Conservation (phyloP, 2,329 filamentous ascomycete genomes). For the Diplodia scrobiculata region DNA sequence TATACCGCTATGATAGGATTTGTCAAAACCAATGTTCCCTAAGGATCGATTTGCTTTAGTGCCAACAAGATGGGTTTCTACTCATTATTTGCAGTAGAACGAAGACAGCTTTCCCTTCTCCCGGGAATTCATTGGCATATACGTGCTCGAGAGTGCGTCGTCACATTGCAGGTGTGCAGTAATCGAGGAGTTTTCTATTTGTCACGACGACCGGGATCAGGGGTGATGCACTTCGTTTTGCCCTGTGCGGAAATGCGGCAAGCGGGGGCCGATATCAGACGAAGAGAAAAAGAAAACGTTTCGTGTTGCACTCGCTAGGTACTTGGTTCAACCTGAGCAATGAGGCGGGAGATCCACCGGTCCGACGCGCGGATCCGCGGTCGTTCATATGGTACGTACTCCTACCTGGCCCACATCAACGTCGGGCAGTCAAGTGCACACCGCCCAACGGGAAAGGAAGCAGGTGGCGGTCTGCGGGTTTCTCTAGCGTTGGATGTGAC, state of each 20-base stretch:
- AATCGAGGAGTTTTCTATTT: neutral
- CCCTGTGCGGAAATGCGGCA: neutral
- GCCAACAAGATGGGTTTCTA: neutral
- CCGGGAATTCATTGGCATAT: neutral
- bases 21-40: neutral
- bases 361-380: constrained; percentile 2
- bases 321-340: neutral
- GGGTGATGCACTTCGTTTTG: neutral
- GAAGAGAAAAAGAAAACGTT: neutral
- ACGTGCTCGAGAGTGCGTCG: neutral
- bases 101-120: neutral
- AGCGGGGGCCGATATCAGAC: neutral
- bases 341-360: constrained; percentile 16
- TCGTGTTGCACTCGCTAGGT: neutral
- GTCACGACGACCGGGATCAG: neutral
- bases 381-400: neutral
- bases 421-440: neutral
- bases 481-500: too few relatives aligned
- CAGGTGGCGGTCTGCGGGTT: neutral
- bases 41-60: neutral
- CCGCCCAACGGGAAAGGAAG: neutral
- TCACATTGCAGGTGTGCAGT: neutral
- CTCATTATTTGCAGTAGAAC: neutral
- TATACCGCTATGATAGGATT: neutral
- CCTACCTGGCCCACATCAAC: neutral